Base-by-base conservation (phyloP, 352 stramenopile species). In the Globisporangium canariense region DNA sequence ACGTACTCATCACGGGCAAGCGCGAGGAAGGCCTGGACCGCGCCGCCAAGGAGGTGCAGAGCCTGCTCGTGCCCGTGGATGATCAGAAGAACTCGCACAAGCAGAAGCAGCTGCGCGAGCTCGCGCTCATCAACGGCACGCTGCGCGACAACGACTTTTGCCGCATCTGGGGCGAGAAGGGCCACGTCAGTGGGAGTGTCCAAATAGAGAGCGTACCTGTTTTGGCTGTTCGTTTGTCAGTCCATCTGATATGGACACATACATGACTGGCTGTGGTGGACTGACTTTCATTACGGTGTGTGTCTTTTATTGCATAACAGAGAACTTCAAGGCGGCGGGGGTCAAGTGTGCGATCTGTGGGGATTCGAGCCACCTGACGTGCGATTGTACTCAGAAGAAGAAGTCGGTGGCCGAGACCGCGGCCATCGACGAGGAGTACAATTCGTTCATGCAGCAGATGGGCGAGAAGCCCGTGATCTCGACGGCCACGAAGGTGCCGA, bases 51-150 rank as follows among this genome's bases (percentile, higher is more conserved):
- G 90, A 97, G 67, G 87, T 98, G 30, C 79, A 95, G 61, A 76
- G 78, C 45, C 76, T 98, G 58, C 74, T 98, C 30, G 88, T 96
- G n/a, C 96, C 96, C 0, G 75, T 98, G 18, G 89, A 98, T 62
- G 89, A 97, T 66, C 94, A 72, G 49, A 87, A 91, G 58, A 98
- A 98, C 62, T 89, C 97, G 22, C 97, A 99, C 85, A 99, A 99
- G 74, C 97, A 99, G 70, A 96, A 98, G 67, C 98, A 99, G 73
- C 76, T 99, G 60, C 81, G 96, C 22, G 96, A 99, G 70, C 85
- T 99, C 56, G 98, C 98, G 40, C 79, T 99, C 43, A 98, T 99
- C 80, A 99, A 99, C 81, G 98, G 98, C 64, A 99, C 97, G 25
- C 74, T 99, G 22, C 97, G 97, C 62, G 96, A 99, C 60, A 96